These are phyloP conservation scores for Cytospora chrysosperma DNA, from an alignment of 2,329 filamentous ascomycete genomes.

Conservation along the genomic window DNA sequence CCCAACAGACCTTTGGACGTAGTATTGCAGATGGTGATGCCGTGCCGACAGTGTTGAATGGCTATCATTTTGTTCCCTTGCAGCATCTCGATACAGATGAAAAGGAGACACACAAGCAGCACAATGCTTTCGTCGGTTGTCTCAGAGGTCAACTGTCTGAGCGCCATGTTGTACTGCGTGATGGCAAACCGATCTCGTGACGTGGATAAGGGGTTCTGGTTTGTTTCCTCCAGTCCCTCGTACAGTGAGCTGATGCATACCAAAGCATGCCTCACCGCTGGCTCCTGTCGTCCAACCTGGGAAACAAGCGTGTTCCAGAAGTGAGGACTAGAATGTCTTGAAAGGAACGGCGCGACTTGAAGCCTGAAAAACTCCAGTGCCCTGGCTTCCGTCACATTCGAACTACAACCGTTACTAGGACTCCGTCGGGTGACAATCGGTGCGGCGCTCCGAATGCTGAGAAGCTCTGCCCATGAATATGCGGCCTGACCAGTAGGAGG, in stretches of 20 bases:
- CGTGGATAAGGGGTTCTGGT: slow-evolving; percentile 27
- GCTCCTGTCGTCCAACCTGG: slow-evolving; percentile 44
- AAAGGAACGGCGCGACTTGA: slow-evolving; percentile 41
- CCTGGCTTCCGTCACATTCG: slow-evolving; percentile 15
- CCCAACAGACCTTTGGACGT: slow-evolving; percentile 7
- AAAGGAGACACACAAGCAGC: slow-evolving; percentile 48
- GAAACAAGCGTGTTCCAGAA: slow-evolving; percentile 48
- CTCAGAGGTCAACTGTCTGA: slow-evolving; percentile 42
- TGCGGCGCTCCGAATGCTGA: background rate
- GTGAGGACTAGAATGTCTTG: slow-evolving; percentile 41
- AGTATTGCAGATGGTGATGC: slow-evolving; percentile 27
- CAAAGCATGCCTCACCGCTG: slow-evolving; percentile 48
- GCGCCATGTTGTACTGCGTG: slow-evolving; percentile 49
- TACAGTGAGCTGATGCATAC: slow-evolving; percentile 51
- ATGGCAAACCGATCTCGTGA: slow-evolving; percentile 38
- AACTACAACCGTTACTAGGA: background rate
- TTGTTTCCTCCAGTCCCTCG: slow-evolving; percentile 32
- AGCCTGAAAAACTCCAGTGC: slow-evolving; percentile 36
- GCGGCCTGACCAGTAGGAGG: slow-evolving; percentile 16
- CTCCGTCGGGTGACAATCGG: background rate
- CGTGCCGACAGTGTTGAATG: slow-evolving; percentile 35
- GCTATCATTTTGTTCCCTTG: slow-evolving; percentile 42
- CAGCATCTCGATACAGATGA: slow-evolving; percentile 50
- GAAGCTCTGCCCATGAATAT: slow-evolving; percentile 20
- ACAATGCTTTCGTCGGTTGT: slow-evolving; percentile 34